Percentiles rank a stretch among this genome's conserved stretches.
Conservation (phyloP, 2,329 filamentous ascomycete genomes). For the Venturia carpophila region DNA sequence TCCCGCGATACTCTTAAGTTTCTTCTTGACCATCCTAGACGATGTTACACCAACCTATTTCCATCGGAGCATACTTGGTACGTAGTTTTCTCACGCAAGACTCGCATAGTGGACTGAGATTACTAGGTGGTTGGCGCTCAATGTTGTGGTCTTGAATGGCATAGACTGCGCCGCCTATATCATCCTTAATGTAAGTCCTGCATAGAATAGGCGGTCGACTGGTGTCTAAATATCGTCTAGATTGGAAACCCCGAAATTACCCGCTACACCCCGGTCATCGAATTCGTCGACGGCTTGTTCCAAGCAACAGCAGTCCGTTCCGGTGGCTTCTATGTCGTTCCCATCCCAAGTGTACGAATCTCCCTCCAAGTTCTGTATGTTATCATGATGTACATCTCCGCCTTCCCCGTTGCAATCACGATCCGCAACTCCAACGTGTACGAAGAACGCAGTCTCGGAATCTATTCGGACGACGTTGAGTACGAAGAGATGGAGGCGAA, state of each 20-base stretch:
- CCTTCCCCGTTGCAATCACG: constrained; percentile 54
- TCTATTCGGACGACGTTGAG: constrained; percentile 41
- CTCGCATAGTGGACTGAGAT: neutral
- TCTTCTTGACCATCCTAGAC: constrained; percentile 53
- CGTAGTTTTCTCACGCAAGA: neutral
- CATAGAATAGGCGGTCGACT: constrained; percentile 16
- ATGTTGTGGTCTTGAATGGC: constrained; percentile 46
- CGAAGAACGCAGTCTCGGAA: constrained; percentile 53
- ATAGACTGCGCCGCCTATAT: constrained; percentile 46
- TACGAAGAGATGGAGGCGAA: constrained; percentile 20
- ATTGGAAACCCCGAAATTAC: constrained; percentile 46
- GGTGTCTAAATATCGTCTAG: constrained; percentile 25
- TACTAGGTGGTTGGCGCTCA: constrained; percentile 41
- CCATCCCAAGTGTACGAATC: constrained; percentile 44
- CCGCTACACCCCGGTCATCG: constrained; percentile 37
- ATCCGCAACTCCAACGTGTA: constrained; percentile 52
- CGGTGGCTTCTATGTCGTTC: constrained; percentile 44
- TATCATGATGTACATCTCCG: constrained; percentile 59
- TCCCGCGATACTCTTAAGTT: constrained; percentile 45
- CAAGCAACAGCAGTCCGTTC: constrained; percentile 47
- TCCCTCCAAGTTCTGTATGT: constrained; percentile 52
- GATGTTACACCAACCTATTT: constrained; percentile 57
- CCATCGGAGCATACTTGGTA: constrained; percentile 50
- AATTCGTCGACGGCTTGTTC: constrained; percentile 51
- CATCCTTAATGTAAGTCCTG: constrained; percentile 42